These are phyloP conservation scores for Mortierella sp. DNA, from an alignment of 371 early-diverging fungal genomes.

Conservation along the genomic window DNA sequence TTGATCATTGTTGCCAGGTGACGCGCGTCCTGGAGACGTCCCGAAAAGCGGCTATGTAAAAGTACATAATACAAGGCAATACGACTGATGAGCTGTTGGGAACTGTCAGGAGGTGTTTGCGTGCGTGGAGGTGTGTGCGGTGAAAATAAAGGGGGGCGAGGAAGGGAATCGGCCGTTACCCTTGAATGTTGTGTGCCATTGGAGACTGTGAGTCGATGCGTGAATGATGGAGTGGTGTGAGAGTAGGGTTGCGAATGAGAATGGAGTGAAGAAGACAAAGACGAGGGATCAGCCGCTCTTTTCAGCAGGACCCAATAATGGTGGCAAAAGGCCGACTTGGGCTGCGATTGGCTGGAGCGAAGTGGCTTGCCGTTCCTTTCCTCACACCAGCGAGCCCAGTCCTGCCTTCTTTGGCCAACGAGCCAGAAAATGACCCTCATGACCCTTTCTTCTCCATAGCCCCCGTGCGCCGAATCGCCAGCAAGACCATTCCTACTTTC, in stretches of 20 bases:
- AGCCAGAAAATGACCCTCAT: not conserved
- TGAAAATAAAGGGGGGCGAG: not conserved
- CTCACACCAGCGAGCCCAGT: not conserved
- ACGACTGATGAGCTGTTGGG: not conserved
- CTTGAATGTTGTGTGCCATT: not conserved
- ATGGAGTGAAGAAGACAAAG: not conserved
- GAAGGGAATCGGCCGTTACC: not conserved
- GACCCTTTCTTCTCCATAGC: not conserved
- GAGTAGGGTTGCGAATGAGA: not conserved
- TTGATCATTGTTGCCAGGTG: slow-evolving; percentile 47
- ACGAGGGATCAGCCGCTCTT: not conserved
- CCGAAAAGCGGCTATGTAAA: slow-evolving; percentile 27
- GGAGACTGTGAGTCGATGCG: not conserved
- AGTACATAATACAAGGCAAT: not conserved
- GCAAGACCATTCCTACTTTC: not conserved
- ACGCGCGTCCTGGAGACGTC: slow-evolving; percentile 38
- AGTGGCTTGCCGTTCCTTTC: not conserved
- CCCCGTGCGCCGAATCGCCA: not conserved
- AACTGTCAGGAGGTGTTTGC: not conserved
- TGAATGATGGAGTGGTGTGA: not conserved
- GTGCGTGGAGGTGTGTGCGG: not conserved
- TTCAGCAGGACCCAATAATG: not conserved
- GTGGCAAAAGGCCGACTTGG: slow-evolving; percentile 9
- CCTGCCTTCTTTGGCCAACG: not conserved
- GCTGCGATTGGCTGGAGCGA: not conserved